phyloP scores from a whole-genome alignment of 2,329 filamentous ascomycete genomes.

The Trichoderma sp. region DNA sequence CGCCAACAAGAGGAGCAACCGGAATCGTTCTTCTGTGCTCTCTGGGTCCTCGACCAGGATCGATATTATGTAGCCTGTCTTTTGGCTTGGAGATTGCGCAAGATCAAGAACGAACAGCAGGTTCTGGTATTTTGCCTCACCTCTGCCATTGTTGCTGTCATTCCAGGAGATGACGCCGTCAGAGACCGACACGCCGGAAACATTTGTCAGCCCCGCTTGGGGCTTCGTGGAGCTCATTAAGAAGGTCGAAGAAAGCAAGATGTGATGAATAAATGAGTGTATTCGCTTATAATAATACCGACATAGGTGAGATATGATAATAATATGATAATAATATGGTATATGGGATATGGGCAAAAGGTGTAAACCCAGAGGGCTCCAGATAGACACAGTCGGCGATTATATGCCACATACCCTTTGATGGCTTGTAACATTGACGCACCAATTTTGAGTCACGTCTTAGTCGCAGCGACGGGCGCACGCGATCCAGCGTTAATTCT shows the following conservation, averaged over 20 bases:
- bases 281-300: not conserved
- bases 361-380: not conserved
- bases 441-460: not conserved
- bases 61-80: conserved; percentile 31
- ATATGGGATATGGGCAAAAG: not conserved
- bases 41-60: conserved; percentile 37
- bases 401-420: not conserved
- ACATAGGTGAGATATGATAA: too few relatives aligned
- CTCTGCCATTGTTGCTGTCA: conserved; percentile 19
- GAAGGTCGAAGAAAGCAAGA: not conserved
- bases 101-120: conserved; percentile 30
- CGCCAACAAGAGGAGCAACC: conserved; percentile 30
- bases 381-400: not conserved
- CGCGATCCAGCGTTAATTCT: conserved; percentile 14
- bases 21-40: conserved; percentile 27
- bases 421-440: not conserved
- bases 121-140: conserved; percentile 25
- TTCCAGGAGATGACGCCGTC: conserved; percentile 30
- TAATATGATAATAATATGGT: not conserved
- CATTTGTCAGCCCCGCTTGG: conserved; percentile 13
- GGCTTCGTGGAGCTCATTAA: not conserved
- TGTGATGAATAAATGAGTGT: not conserved
- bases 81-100: not conserved
- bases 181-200: conserved; percentile 25
- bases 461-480: not conserved